Conservation (phyloP, 768 basidiomycete species). For the Phanerochaete carnosa region DNA sequence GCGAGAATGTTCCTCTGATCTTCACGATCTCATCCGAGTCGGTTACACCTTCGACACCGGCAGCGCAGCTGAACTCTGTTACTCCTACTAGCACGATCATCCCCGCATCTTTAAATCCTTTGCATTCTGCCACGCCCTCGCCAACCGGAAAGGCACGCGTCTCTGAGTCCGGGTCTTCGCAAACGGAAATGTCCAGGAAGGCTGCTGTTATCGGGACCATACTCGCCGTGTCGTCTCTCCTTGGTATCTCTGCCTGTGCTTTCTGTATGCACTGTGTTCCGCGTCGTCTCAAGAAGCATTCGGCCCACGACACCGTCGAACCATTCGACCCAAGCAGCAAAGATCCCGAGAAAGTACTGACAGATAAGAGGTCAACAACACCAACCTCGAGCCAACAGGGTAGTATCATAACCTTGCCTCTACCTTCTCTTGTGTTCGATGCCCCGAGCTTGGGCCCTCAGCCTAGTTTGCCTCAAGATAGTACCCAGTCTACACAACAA, state of each 20-base stretch:
- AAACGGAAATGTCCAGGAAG: conserved; percentile 7
- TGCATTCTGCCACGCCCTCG: not conserved
- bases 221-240: conserved; percentile 8
- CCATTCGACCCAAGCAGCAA: not conserved
- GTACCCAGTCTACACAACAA: not conserved
- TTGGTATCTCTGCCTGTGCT: not conserved
- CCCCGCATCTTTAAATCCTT: not conserved
- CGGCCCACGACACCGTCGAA: not conserved
- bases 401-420: not conserved
- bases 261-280: conserved; percentile 12
- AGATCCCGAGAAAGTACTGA: not conserved
- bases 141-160: not conserved
- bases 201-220: conserved; percentile 13
- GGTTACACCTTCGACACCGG: not conserved
- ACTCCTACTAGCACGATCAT: not conserved
- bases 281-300: not conserved
- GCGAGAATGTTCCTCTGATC: not conserved
- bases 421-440: not conserved
- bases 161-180: not conserved
- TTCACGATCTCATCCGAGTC: not conserved
- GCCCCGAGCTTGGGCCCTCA: not conserved
- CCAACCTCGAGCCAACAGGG: not conserved
- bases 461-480: not conserved
- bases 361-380: not conserved
- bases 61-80: not conserved